Base-by-base conservation (phyloP, 2,329 filamentous ascomycete species). In the Cladosporium halotolerans region DNA sequence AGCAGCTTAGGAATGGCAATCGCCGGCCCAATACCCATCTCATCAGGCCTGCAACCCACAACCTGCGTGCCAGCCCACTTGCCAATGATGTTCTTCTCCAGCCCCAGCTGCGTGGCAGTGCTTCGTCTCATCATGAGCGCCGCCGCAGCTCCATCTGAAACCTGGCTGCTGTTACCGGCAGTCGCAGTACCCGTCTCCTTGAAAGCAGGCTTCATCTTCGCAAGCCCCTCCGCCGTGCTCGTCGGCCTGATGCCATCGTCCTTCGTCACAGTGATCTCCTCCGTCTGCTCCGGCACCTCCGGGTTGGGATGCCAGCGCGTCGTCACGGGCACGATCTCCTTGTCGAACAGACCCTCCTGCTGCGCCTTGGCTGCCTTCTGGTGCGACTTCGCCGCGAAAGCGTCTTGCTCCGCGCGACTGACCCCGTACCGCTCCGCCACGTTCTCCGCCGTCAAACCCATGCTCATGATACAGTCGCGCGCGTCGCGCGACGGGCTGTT, bases 21-120 rank as follows among this genome's bases (percentile, higher is more conserved):
- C 0, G 89, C 89, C 0, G 92, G 91, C 0, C 92, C 91, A 54
- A 96, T 78, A 38, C 92, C 91, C 92, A 97, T 96, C 78, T 96
- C 90, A 65, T 95, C 89, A 0, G 92, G 91, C 48, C 77, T 78
- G 67, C 89, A 95, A 10, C 92, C 91, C 0, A 84, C 82, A 9
- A 88, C 84, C 31, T 83, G 79, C 1, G 87, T 85, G 0, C 81
- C 85, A 0, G 90, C 87, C 76, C 91, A 96, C 69, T 87, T 89
- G 34, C 86, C 91, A 55, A 95, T 83, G 63, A 96, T 88, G 28
- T 75, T 76, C 5, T 75, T 77, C 11, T 76, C 71, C 1, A 95
- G 76, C 0, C 89, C 89, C 0, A 95, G 79, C 52, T 82, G 79
- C 0, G 80, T 81, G 0, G 90, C 90, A 0, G 85, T 91, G 61